Conservation (phyloP, 169 alveolate species). For the Cryptosporidium ryanae region DNA sequence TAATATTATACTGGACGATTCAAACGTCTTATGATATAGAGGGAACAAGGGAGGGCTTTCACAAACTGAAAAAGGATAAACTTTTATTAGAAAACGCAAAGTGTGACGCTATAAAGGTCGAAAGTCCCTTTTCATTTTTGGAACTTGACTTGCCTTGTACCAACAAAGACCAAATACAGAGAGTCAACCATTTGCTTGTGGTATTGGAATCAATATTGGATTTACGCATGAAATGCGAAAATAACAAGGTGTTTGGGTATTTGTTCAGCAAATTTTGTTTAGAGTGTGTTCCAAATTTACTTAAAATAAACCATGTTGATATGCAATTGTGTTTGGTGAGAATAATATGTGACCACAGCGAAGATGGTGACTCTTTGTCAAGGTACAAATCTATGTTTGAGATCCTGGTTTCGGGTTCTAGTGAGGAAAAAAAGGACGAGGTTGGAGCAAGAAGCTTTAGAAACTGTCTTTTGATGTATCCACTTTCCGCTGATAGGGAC, state of each 20-base stretch:
- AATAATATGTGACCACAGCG: slow-evolving; percentile 1
- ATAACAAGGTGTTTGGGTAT: background rate
- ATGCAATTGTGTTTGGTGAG: slow-evolving; percentile 12
- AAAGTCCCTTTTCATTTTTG: too few relatives aligned
- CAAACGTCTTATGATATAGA: slow-evolving; percentile 31
- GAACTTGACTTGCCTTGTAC: background rate
- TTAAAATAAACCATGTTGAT: slow-evolving; percentile 32
- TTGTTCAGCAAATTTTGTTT: slow-evolving; percentile 4
- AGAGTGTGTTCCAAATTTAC: slow-evolving; percentile 10
- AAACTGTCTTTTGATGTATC: slow-evolving; percentile 25
- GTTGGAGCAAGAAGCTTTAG: slow-evolving; percentile 2
- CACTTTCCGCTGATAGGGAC: slow-evolving; percentile 38
- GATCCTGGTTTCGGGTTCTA: slow-evolving; percentile 7
- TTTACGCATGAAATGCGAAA: too few relatives aligned
- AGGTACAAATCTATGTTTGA: slow-evolving; percentile 29
- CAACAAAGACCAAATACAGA: slow-evolving; percentile 22
- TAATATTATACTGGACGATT: slow-evolving; percentile 20
- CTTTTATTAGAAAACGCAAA: background rate
- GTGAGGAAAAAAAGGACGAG: slow-evolving; percentile 1
- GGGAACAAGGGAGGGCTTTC: slow-evolving; percentile 30
- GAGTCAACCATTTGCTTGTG: background rate
- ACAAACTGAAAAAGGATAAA: slow-evolving; percentile 1
- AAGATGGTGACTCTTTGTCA: background rate
- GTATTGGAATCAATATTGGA: slow-evolving; percentile 9
- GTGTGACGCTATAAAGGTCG: too few relatives aligned